These are phyloP conservation scores for Xylaria acuta DNA, from an alignment of 495 filamentous ascomycete species.

Conservation along the genomic window DNA sequence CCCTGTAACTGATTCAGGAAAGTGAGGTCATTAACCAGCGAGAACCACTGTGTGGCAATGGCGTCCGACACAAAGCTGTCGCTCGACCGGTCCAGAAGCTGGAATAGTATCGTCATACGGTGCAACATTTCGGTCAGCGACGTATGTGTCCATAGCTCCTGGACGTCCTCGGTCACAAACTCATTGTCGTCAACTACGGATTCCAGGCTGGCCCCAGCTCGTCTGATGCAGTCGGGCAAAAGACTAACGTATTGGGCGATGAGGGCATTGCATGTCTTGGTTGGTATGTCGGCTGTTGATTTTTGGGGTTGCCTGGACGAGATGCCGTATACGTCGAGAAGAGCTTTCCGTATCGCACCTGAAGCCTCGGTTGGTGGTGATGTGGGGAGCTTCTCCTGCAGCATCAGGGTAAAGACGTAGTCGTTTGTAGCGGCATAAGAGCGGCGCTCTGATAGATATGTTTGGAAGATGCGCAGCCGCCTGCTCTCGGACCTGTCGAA, in stretches of 20 bases:
- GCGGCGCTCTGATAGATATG: constrained; percentile 73
- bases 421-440: constrained; percentile 60
- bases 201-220: constrained; percentile 38
- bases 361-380: constrained; percentile 38
- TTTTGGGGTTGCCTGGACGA: constrained; percentile 40
- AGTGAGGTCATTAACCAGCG: constrained; percentile 65
- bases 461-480: constrained; percentile 65
- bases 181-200: constrained; percentile 35
- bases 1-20: constrained; percentile 68
- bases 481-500: constrained; percentile 65
- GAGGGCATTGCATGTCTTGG: constrained; percentile 44
- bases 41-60: constrained; percentile 73
- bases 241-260: constrained; percentile 48
- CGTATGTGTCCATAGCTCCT: constrained; percentile 67
- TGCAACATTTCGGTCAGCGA: constrained; percentile 72
- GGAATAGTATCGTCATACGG: constrained; percentile 74
- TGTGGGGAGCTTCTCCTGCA: constrained; percentile 42
- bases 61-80: constrained; percentile 63
- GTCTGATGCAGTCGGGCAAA: constrained; percentile 44
- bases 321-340: constrained; percentile 40
- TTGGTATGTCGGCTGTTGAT: constrained; percentile 35
- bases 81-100: constrained; percentile 64
- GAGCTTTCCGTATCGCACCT: constrained; percentile 35
- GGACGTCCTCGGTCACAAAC: constrained; percentile 54
- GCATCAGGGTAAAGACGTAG: constrained; percentile 49